These are phyloP conservation scores for Plasmodium sp. DNA, from an alignment of 169 alveolate genomes.

Conservation along the genomic window DNA sequence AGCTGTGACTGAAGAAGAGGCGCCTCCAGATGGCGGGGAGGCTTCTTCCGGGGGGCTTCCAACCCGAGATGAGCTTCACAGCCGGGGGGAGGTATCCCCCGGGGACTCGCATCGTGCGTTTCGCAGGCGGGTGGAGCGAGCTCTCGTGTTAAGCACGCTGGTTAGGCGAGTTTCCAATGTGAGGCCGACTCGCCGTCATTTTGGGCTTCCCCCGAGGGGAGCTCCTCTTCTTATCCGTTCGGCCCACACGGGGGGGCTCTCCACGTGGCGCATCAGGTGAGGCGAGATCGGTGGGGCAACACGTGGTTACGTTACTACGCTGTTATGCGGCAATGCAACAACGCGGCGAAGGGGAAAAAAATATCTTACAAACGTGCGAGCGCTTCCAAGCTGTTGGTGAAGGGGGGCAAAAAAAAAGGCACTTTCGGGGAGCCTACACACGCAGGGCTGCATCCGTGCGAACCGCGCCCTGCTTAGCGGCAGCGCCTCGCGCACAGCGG, in stretches of 20 bases:
- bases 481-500: neutral
- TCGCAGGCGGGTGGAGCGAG: neutral
- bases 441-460: neutral
- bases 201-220: neutral
- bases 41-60: neutral
- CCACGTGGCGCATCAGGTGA: neutral
- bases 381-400: neutral
- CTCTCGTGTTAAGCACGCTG: neutral
- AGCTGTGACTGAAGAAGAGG: neutral
- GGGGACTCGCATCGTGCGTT: neutral
- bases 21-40: neutral
- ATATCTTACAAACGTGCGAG: neutral
- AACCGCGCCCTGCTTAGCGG: neutral
- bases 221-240: neutral
- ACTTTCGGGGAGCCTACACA: neutral
- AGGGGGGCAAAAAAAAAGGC: neutral
- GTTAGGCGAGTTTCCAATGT: neutral
- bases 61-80: neutral
- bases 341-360: neutral
- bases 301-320: neutral
- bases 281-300: neutral
- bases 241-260: neutral
- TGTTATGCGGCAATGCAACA: neutral
- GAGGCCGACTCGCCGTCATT: neutral
- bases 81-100: neutral